A percentile compares a stretch with the other conserved stretches of the same genome.
These are phyloP conservation scores for Vaccinium corymbosum DNA, from an alignment of 148 eudicot species.

Conservation along the genomic window DNA sequence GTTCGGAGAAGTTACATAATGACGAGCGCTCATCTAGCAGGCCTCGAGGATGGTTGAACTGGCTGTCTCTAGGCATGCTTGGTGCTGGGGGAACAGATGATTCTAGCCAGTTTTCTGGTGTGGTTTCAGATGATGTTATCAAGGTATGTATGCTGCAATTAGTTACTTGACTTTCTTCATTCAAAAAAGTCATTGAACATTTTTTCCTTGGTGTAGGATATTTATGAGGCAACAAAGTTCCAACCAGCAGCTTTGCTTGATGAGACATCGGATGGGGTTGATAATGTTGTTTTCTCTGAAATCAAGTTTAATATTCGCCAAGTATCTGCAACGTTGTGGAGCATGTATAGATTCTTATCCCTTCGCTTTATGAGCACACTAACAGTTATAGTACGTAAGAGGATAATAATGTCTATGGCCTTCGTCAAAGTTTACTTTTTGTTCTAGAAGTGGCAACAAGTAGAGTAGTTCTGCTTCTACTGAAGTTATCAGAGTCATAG, in stretches of 20 bases:
- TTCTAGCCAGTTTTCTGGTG: constrained; percentile 93
- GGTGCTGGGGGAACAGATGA: constrained; percentile 99
- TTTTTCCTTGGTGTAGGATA: constrained; percentile 55
- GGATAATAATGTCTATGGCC: neutral
- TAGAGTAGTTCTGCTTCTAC: neutral
- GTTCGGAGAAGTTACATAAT: constrained; percentile 40
- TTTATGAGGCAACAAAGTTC: constrained; percentile 93
- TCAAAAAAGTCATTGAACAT: neutral
- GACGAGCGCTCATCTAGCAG: constrained; percentile 55
- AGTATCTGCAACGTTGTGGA: constrained; percentile 54
- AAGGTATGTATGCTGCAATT: constrained; percentile 44
- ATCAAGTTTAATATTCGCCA: constrained; percentile 48
- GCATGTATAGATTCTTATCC: constrained; percentile 41
- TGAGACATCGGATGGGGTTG: constrained; percentile 35
- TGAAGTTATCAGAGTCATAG: neutral
- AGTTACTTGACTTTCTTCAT: neutral
- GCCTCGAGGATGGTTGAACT: constrained; percentile 93
- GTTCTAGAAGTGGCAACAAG: neutral
- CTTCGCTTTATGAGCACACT: constrained; percentile 2
- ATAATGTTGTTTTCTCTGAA: constrained; percentile 44
- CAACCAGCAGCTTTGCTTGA: constrained; percentile 45
- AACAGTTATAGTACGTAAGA: neutral
- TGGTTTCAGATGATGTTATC: constrained; percentile 89
- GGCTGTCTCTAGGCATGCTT: constrained; percentile 96
- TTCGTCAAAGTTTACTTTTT: neutral